Base-by-base conservation (phyloP, 2,329 filamentous ascomycete species). In the Aspergillus phoenicis region DNA sequence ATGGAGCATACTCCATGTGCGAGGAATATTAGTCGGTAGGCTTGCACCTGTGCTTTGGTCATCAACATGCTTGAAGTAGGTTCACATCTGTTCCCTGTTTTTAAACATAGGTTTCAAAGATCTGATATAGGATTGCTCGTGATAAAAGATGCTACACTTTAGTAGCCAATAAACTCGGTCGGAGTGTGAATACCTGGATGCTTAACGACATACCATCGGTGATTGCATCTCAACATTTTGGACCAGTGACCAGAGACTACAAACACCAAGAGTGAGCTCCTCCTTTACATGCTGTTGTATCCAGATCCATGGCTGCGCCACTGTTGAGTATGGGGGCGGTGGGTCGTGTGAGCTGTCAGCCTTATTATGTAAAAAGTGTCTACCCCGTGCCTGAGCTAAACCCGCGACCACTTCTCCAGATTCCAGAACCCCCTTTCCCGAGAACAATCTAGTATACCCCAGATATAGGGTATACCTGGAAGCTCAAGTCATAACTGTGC, bases 231-330 rank as follows among this genome's bases (percentile, higher is more conserved):
- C 10, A 36, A 13, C 33, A 10, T 11, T 36, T 33, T 6, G 33
- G 5, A 36, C 1, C 11, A 36, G 5, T 36, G 33, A 15, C 33
- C 33, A 15, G 33, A 97, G 73, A 90, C 91, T 41, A 97, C 98
- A 58, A 26, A 15, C 20, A 36, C n/a, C 41, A 20, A 45, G 4
- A 30, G 20, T 5, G 13, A 56, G 28, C 20, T 52, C 15, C n/a
- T 43, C 11, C 17, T 17, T 20, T 8, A 43, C 39, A n/a, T 43
- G 38, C 7, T 56, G 52, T 26, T 47, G n/a, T 33, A 28, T 52
- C 15, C 24, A 59, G 17, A 24, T 45, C 20, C 17, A 45, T 45
- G 20, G 41, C 41, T 45, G 41, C 41, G 41, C 41, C 41, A 45
- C 41, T 45, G 33, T 36, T 36, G 22, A 17, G 22, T 13, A 49